Base-by-base conservation (phyloP, 345 rosid genomes). In the Citrus hindsii region DNA sequence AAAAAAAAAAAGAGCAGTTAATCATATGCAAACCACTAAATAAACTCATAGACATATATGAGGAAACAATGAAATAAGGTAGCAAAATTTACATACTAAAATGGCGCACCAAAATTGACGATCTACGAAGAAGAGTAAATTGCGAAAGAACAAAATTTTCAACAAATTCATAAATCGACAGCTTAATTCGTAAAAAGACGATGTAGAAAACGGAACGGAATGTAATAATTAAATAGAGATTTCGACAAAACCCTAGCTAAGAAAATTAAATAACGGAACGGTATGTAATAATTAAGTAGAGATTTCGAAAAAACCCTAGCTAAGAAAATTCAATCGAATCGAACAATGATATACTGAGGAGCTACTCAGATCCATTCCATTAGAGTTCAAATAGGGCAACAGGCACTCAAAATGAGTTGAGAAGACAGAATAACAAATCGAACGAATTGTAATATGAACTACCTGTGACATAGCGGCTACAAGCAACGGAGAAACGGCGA, bases 391-490 rank as follows among this genome's bases (percentile, higher is more conserved):
- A 7, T n/a, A 40, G 13, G 24, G 25, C 14, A 75, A 48, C 65
- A 7, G 38, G 55, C 27, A 53, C 24, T 10, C 19, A 19, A 37
- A n/a, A 25, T 0, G 32, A n/a, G 30, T 33, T 21, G 42, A 35
- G 4, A 48, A 62, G 24, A 13, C 1, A 35, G 33, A 35, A 35
- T 0, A 48, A 21, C 4, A 61, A 40, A 37, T 56, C 3, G 55
- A 46, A 14, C 5, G 12, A 73, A 69, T 13, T 27, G 38, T 19
- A 76, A 33, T 32, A 62, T 4, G 9, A 69, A 10, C 25, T 59
- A 88, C 91, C 89, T 86, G 91, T 77, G 91, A 88, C 91, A 88
- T 88, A 69, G 77, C 74, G 59, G 38, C 76, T 13, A 62, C 33
- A 32, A 12, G 32, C 30, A 22, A 61, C n/a, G 16, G 61, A 76